Evolutionary conservation across 1,139 yeast species (phyloP).

Genomic region (Yamadazyma kanchanaburiensis): DNA sequence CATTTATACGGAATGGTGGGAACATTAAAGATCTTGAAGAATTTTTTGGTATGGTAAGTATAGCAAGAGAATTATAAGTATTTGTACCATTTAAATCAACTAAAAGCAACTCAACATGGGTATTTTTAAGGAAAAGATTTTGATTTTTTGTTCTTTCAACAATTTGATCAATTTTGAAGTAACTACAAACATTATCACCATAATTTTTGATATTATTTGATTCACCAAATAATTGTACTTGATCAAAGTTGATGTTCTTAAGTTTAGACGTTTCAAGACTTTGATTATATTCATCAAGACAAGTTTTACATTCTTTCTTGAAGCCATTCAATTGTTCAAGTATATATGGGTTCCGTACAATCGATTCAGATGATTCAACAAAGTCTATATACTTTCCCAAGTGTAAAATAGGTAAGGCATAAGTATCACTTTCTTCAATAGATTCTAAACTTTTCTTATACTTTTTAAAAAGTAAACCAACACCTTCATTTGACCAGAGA

Average conservation of each 20-base stretch:
- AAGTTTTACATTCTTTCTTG: conserved; percentile 14
- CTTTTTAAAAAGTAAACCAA: conserved; percentile 30
- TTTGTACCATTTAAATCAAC: conserved; percentile 24
- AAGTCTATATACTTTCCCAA: conserved; percentile 30
- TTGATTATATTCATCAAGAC: conserved; percentile 19
- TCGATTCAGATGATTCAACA: conserved; percentile 18
- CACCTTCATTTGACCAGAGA: conserved; percentile 36
- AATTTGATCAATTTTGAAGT: conserved; percentile 35
- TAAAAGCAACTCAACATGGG: conserved; percentile 27
- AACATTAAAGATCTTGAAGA: conserved; percentile 29
- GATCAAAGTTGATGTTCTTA: conserved; percentile 34
- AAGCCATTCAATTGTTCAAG: conserved; percentile 27
- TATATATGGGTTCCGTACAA: conserved; percentile 40
- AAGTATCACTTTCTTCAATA: conserved; percentile 17
- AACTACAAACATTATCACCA: conserved; percentile 33
- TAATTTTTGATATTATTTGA: conserved; percentile 5
- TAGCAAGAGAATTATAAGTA: conserved; percentile 35
- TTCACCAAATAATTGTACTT: conserved; percentile 28
- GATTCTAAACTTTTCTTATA: conserved; percentile 17
- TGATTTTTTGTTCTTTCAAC: conserved; percentile 29
- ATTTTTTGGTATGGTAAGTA: conserved; percentile 20
- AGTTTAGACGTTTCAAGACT: conserved; percentile 18
- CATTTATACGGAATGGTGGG: conserved; percentile 38
- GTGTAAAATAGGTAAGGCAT: conserved; percentile 32
- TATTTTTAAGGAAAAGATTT: conserved; percentile 16